Evolutionary conservation across 78 protist genomes (phyloP).

Genomic region (Polysphondylium violaceum): DNA sequence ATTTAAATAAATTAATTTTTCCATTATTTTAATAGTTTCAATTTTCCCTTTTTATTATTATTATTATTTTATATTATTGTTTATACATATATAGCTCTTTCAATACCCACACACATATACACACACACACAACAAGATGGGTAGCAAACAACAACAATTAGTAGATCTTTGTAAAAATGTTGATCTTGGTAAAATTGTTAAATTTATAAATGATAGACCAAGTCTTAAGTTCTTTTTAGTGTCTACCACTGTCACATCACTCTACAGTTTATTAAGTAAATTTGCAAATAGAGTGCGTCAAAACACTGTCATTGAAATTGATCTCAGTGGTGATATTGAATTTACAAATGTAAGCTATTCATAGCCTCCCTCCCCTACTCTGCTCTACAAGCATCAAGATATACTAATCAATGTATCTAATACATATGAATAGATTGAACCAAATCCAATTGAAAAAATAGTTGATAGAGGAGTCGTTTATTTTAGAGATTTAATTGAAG

Average conservation of each 20-base stretch:
- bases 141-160: too few species aligned
- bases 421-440: background rate
- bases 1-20: too few species aligned
- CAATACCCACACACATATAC: too few species aligned
- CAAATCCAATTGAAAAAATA: conserved; percentile 34
- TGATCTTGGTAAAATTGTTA: too few species aligned
- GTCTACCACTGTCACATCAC: background rate
- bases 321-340: background rate
- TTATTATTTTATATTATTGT: background rate
- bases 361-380: too few species aligned
- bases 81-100: too few species aligned
- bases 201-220: conserved; percentile 9
- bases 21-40: background rate
- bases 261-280: background rate
- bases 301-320: conserved; percentile 17
- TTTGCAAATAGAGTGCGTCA: conserved; percentile 3
- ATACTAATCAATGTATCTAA: background rate
- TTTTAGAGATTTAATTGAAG: conserved; percentile 30
- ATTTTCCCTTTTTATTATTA: too few species aligned
- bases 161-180: too few species aligned
- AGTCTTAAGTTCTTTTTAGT: background rate
- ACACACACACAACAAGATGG: too few species aligned
- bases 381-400: background rate
- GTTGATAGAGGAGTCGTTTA: conserved; percentile 13
- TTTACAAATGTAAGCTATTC: conserved; percentile 4